Evolutionary conservation across 352 stramenopile genomes (phyloP).

Genomic region (Elongisporangium undulatum): DNA sequence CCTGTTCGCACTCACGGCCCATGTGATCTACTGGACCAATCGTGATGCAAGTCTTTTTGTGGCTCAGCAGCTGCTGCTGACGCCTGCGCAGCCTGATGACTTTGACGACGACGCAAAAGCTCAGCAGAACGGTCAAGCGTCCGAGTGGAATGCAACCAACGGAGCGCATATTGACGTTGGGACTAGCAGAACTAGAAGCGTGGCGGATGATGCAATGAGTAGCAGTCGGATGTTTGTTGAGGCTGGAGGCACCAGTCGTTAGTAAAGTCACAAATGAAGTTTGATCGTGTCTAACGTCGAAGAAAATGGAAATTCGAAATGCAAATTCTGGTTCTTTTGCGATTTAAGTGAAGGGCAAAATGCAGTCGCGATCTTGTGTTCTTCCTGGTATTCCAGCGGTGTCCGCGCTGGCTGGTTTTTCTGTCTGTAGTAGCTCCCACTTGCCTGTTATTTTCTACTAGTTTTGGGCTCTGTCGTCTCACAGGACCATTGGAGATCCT

Average conservation of each 20-base stretch:
- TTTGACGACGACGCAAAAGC: slow-evolving; percentile 15
- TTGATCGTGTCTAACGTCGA: too few relatives aligned
- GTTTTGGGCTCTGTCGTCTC: neutral
- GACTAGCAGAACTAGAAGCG: neutral
- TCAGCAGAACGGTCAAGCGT: slow-evolving; percentile 5
- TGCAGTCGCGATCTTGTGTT: neutral
- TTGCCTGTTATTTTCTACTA: neutral
- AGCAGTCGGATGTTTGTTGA: neutral
- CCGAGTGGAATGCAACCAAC: neutral
- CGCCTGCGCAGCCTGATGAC: slow-evolving; percentile 24
- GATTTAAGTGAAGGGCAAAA: neutral
- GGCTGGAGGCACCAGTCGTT: neutral
- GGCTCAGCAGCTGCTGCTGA: slow-evolving; percentile 83
- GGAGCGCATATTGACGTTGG: neutral
- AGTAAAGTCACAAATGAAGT: neutral
- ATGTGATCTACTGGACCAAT: slow-evolving; percentile 92
- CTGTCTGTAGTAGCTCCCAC: neutral
- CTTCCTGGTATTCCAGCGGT: neutral
- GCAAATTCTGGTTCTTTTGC: neutral
- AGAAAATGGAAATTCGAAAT: neutral
- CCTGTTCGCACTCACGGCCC: slow-evolving; percentile 88
- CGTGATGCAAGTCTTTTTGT: slow-evolving; percentile 91
- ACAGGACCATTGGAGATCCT: neutral
- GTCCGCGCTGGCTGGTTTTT: neutral
- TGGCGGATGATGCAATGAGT: neutral